A percentile compares a stretch with the other conserved stretches of the same genome.
These are phyloP conservation scores for Verticillium alfalfae DNA, from an alignment of 2,329 filamentous ascomycete genomes.

Conservation along the genomic window DNA sequence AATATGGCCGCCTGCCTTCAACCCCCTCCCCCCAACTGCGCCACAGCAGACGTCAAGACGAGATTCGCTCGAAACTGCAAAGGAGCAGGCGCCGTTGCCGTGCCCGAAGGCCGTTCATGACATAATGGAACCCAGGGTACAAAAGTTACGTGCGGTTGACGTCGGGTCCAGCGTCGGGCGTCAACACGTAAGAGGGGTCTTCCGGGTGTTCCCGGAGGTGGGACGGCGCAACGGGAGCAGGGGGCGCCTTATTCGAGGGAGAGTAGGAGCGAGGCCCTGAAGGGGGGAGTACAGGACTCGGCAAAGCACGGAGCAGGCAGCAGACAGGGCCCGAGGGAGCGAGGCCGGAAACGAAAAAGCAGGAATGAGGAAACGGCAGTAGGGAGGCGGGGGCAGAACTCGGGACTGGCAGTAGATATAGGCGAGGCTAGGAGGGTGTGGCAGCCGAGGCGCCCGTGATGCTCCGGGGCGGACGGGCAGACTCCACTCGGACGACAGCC, in stretches of 20 bases:
- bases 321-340: not conserved
- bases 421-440: slow-evolving; percentile 9
- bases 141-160: not conserved
- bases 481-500: not conserved
- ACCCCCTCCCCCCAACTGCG: too few species aligned
- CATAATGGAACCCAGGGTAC: not conserved
- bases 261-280: not conserved
- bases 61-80: not conserved
- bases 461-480: slow-evolving; percentile 8
- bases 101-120: not conserved
- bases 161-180: not conserved
- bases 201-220: not conserved
- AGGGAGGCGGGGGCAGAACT: not conserved
- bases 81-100: not conserved
- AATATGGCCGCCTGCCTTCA: too few species aligned
- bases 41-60: not conserved
- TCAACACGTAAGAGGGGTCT: not conserved
- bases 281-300: not conserved
- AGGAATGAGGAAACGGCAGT: not conserved
- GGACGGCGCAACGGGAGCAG: not conserved
- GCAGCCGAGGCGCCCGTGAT: slow-evolving; percentile 12
- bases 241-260: too few species aligned
- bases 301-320: not conserved
- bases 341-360: not conserved
- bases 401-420: slow-evolving; percentile 2